Base-by-base conservation (phyloP, 164 flowering plant genomes). In the Litsea cubeba region DNA sequence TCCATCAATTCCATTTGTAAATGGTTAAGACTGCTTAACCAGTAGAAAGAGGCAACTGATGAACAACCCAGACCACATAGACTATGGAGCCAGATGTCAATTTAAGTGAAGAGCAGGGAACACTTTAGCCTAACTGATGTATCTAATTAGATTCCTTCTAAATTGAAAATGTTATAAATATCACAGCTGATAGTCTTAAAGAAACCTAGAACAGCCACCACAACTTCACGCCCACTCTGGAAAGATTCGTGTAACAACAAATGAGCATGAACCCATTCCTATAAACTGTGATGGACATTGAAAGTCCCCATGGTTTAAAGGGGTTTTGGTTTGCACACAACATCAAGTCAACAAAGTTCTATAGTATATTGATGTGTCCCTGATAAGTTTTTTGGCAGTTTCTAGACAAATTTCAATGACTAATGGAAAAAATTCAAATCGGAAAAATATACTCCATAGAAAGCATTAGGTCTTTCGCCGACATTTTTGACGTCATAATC, bases 401-500 rank as follows among this genome's bases (percentile, higher is more conserved):
- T 40, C 46, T 40, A 40, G 46, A 40, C 18, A 54, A 54, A 54
- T 54, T 20, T 54, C n/a, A 14, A 54, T 54, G 3, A 54, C 17
- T 2, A 54, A 17, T 18, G 60, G n/a, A 54, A 54, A 51, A 40
- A 40, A 40, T 40, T 40, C 46, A 40, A 40, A 40, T 40, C 0
- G 11, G 8, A 40, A 25, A 25, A 71, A 25, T 10, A 60, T 86
- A 93, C 96, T 96, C 95, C 98, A 87, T 92, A 94, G 79, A 94
- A 92, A 72, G 97, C 97, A 83, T 68, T 82, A 25, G 97, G 97
- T 68, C 83, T 88, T 74, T 83, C 79, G 7, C 62, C 58, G 17
- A 78, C 73, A 77, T 75, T 83, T 72, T 82, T 76, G 23, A 84
- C 71, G 40, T 90, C 90, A 81, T 84, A 85, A 28, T 89, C 87